Conservation (phyloP, 352 stramenopile genomes). For the Phytophthora idaei region DNA sequence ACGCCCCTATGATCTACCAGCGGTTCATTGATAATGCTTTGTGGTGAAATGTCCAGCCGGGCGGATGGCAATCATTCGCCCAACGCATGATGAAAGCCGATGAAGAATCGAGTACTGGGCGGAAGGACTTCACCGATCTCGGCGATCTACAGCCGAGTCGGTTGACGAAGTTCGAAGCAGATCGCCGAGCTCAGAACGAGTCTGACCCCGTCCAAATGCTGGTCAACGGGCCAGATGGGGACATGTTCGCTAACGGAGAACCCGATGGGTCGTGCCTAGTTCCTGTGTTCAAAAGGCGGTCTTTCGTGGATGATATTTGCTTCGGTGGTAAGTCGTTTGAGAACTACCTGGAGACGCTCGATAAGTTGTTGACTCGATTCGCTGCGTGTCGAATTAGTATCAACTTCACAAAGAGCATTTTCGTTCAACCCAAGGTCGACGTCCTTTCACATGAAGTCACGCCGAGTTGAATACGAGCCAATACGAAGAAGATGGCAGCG, state of each 20-base stretch:
- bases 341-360: neutral
- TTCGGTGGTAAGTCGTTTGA: constrained; percentile 1
- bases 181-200: neutral
- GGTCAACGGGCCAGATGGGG: neutral
- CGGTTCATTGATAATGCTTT: neutral
- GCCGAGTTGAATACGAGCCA: neutral
- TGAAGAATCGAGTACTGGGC: neutral
- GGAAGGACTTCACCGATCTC: neutral
- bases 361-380: neutral
- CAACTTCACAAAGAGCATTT: constrained; percentile 11
- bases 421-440: neutral
- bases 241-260: constrained; percentile 7
- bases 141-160: neutral
- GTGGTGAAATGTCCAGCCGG: neutral
- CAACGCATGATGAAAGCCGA: neutral
- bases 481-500: neutral
- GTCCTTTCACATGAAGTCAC: neutral
- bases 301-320: constrained; percentile 7
- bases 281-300: constrained; percentile 2
- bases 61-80: neutral
- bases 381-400: constrained; percentile 4
- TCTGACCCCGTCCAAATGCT: neutral
- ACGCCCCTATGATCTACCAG: constrained; percentile 1
- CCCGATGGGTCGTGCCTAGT: neutral
- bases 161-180: constrained; percentile 4